Base-by-base conservation (phyloP, 805 yeast genomes). In the Lipomyces yamadae region DNA sequence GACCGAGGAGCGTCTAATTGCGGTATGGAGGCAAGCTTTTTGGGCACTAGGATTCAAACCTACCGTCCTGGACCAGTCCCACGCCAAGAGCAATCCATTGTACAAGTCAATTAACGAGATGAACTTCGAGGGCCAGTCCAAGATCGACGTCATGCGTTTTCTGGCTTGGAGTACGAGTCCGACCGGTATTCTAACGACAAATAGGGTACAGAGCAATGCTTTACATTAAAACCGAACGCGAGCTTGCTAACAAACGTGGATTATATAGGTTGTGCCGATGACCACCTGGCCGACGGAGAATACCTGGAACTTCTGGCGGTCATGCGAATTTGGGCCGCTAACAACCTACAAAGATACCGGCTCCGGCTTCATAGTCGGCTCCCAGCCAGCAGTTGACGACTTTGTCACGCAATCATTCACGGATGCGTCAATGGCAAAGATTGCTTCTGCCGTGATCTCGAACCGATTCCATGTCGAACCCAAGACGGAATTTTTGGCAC, bases 31-130 rank as follows among this genome's bases (percentile, higher is more conserved):
- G 42, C 64, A 68, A 48, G 77, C 76, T 2, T 66, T 71, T 67
- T 75, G 73, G 73, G 70, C 76, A 3, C 61, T 59, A 10, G 77
- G 77, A 8, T 73, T 75, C 58, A 68, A 70, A 54, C 77, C 77
- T 5, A 67, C 67, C 24, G 72, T 75, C 1, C 69, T 75, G 18
- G 66, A 62, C n/a, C 32, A 45, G 10, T 52, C 58, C 13, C 69
- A 73, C 42, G 65, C 73, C 45, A 55, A 64, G 54, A 45, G 50
- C 33, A 72, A 72, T 55, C 63, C 63, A 11, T 55, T 59, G 35
- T 75, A 60, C 61, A 55, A 42, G 8, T 62, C 61, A 30, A 67
- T 72, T 32, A 61, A 34, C 11, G 18, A 42, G 18, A 39, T 65
- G 30, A 63, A 39, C 4, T 18, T 66, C n/a, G n/a, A 54, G 18